phyloP scores from a whole-genome alignment of 2,329 filamentous ascomycete species.

The Magnaporthales sp. region DNA sequence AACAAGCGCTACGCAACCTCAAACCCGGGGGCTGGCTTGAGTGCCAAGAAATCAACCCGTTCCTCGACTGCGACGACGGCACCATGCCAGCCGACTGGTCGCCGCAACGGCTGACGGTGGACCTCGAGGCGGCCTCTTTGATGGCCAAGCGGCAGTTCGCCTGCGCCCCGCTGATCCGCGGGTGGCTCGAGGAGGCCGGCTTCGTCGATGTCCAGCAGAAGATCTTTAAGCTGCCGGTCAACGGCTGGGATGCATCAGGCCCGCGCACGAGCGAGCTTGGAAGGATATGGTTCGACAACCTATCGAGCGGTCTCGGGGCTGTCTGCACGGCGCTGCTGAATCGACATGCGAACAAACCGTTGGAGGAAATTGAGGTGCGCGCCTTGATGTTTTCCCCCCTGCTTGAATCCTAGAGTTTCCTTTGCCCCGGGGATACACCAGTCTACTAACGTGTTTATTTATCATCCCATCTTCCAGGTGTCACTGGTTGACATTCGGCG shows the following conservation, averaged over 20 bases:
- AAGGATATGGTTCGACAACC: constrained; percentile 18
- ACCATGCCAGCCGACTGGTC: constrained; percentile 12
- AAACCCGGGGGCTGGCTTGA: constrained; percentile 46
- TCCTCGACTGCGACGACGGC: constrained; percentile 17
- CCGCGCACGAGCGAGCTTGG: constrained; percentile 15
- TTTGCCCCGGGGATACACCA: neutral
- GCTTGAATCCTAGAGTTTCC: neutral
- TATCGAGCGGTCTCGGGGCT: constrained; percentile 20
- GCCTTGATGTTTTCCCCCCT: neutral
- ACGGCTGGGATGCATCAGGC: constrained; percentile 16
- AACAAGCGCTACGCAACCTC: constrained; percentile 39
- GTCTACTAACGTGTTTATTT: neutral
- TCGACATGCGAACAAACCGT: constrained; percentile 32
- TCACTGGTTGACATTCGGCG: constrained; percentile 39
- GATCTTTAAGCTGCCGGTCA: constrained; percentile 22
- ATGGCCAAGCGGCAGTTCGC: constrained; percentile 12
- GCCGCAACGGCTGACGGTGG: constrained; percentile 13
- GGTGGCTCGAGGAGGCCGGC: constrained; percentile 18
- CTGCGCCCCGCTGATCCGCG: constrained; percentile 12
- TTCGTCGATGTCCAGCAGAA: constrained; percentile 22
- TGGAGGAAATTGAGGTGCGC: constrained; percentile 23
- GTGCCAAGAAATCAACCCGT: constrained; percentile 36
- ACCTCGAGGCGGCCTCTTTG: constrained; percentile 12
- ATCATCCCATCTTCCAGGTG: constrained; percentile 21
- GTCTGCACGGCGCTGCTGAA: constrained; percentile 19